A percentile compares a stretch with the other conserved stretches of the same genome.
phyloP scores from a whole-genome alignment of 768 basidiomycete genomes.

The Psilocybe subaeruginosa region DNA sequence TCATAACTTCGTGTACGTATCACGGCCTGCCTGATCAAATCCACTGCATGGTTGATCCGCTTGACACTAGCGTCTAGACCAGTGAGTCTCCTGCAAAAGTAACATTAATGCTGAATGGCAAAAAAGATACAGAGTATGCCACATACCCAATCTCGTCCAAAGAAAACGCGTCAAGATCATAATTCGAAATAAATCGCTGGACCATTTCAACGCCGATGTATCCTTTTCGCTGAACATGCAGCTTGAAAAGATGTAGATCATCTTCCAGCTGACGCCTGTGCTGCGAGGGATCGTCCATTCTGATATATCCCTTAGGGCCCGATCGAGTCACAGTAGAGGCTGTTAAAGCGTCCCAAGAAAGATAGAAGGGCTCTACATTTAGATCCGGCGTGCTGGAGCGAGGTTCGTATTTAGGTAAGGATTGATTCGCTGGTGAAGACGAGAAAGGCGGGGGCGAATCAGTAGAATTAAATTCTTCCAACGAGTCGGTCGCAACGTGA shows the following conservation, averaged over 20 bases:
- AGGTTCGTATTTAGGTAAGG: no score
- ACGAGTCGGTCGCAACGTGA: no score
- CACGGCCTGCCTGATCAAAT: neutral
- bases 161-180: neutral
- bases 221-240: neutral
- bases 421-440: no score
- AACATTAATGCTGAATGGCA: neutral
- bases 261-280: neutral
- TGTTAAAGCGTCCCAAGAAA: neutral
- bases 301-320: neutral
- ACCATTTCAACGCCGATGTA: neutral
- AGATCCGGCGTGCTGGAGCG: no score
- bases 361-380: neutral
- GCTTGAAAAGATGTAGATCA: neutral
- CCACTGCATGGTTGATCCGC: neutral
- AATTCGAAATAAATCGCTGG: conserved; percentile 1
- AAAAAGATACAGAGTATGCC: neutral
- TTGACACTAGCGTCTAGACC: neutral
- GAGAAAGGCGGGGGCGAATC: no score
- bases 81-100: neutral
- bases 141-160: neutral
- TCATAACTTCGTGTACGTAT: neutral
- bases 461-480: no score
- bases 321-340: neutral
- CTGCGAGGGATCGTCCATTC: neutral